Percentiles rank a stretch among this genome's conserved stretches.
Evolutionary conservation across 805 yeast species (phyloP).

Genomic region (Pichia paraexigua): DNA sequence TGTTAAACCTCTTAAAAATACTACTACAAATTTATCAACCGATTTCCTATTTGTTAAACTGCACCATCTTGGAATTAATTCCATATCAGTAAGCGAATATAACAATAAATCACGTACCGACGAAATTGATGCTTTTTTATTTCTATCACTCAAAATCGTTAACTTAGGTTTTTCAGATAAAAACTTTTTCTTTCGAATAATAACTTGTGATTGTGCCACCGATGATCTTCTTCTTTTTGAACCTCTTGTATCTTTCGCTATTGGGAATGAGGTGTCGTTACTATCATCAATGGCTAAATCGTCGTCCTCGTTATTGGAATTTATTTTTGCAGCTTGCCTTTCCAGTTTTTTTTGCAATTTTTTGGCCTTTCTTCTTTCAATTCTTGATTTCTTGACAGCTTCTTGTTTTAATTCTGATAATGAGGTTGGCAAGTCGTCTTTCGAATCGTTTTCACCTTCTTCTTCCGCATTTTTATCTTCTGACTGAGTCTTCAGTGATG

Average conservation of each 20-base stretch:
- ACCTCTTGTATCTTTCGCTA: neutral
- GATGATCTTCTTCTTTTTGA: slow-evolving; percentile 35
- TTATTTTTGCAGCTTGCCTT: neutral
- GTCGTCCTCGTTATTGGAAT: neutral
- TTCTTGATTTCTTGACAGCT: neutral
- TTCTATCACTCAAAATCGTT: slow-evolving; percentile 7
- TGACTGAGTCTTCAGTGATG: slow-evolving; percentile 3
- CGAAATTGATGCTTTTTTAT: slow-evolving; percentile 27
- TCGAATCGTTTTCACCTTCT: neutral
- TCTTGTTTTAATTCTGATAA: neutral
- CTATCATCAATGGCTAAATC: neutral
- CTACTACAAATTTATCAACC: slow-evolving; percentile 46
- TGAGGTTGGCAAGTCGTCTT: neutral
- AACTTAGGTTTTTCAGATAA: slow-evolving; percentile 15
- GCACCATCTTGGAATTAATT: slow-evolving; percentile 42
- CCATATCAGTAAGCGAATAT: slow-evolving; percentile 34
- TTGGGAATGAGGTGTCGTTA: neutral
- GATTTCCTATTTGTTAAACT: slow-evolving; percentile 38
- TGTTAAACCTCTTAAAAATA: slow-evolving; percentile 61
- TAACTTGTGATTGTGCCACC: slow-evolving; percentile 21
- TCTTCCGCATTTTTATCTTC: neutral
- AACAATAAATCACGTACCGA: slow-evolving; percentile 42
- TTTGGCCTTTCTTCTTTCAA: neutral
- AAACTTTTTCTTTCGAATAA: slow-evolving; percentile 28
- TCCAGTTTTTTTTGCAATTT: neutral